A percentile compares a stretch with the other conserved stretches of the same genome.
Conservation (phyloP, 345 rosid genomes). For the Populus simonii region DNA sequence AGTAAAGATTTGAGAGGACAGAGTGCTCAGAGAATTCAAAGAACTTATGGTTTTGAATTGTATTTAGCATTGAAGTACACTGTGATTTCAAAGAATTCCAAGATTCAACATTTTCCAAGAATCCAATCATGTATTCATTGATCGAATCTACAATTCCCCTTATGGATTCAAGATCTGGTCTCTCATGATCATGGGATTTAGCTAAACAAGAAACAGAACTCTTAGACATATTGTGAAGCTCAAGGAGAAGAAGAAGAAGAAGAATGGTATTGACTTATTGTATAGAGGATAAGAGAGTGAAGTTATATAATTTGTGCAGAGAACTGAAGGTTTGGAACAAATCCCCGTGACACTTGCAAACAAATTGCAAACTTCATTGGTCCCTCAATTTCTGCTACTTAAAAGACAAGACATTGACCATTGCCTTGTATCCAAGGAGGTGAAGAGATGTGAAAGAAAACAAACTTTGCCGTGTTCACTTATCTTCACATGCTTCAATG, state of each 20-base stretch:
- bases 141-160: constrained; percentile 37
- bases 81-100: constrained; percentile 42
- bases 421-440: constrained; percentile 15
- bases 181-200: constrained; percentile 28
- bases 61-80: constrained; percentile 42
- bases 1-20: constrained; percentile 60
- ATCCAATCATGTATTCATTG: constrained; percentile 36
- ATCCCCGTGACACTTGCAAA: constrained; percentile 41
- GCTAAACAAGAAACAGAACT: constrained; percentile 22
- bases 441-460: constrained; percentile 15
- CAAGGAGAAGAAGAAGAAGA: neutral
- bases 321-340: constrained; percentile 14
- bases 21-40: constrained; percentile 70
- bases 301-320: neutral
- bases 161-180: constrained; percentile 41
- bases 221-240: neutral
- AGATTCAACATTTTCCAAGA: constrained; percentile 26
- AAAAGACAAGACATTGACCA: constrained; percentile 29
- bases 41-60: constrained; percentile 32
- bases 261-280: neutral
- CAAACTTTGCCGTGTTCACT: neutral
- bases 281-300: constrained; percentile 25
- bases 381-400: constrained; percentile 17
- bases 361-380: constrained; percentile 32
- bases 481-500: constrained; percentile 19